phyloP scores from a whole-genome alignment of 805 yeast species.

The Pichia ethanolica region DNA sequence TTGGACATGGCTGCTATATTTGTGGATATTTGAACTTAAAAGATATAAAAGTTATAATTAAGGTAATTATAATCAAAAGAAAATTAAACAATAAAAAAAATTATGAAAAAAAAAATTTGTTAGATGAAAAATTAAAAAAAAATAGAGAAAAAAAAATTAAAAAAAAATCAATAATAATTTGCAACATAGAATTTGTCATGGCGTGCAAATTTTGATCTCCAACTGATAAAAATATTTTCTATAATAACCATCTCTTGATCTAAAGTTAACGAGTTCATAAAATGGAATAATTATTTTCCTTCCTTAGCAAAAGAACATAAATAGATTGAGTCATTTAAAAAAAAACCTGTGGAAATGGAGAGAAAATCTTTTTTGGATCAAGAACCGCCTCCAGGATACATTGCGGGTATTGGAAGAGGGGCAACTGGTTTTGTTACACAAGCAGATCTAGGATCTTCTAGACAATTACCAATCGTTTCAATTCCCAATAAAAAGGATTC shows the following conservation, averaged over 20 bases:
- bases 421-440: constrained; percentile 89
- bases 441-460: constrained; percentile 59
- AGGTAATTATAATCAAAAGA: neutral
- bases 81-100: neutral
- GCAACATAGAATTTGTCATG: no score
- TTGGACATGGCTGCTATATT: constrained; percentile 21
- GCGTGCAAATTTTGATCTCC: no score
- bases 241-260: no score
- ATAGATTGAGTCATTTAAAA: neutral
- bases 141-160: no score
- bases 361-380: constrained; percentile 66
- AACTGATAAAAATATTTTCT: no score
- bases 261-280: neutral
- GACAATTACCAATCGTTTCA: constrained; percentile 25
- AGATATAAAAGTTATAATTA: neutral
- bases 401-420: constrained; percentile 92
- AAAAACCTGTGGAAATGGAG: constrained; percentile 11
- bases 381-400: constrained; percentile 82
- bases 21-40: neutral
- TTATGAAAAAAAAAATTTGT: neutral
- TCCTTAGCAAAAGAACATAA: no score
- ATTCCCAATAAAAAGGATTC: constrained; percentile 7
- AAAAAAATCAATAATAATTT: no score
- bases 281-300: neutral
- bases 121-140: no score